These are phyloP conservation scores for Yamadazyma membranifaciens DNA, from an alignment of 1,139 yeast species.

Conservation along the genomic window DNA sequence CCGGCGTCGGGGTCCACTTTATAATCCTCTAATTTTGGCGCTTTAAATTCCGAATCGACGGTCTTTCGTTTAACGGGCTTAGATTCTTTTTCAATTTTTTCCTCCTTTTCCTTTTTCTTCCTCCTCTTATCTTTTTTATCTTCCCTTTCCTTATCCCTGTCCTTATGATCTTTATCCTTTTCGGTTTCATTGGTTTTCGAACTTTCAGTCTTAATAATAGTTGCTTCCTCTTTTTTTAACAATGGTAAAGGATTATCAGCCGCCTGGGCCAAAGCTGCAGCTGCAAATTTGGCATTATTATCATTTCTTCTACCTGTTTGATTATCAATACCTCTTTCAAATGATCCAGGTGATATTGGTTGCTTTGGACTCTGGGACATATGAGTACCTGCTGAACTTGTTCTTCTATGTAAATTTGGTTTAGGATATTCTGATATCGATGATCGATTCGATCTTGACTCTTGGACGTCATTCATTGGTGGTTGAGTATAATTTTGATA, in stretches of 20 bases:
- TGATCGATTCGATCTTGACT: constrained; percentile 13
- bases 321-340: constrained; percentile 37
- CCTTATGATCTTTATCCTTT: constrained; percentile 2
- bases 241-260: constrained; percentile 65
- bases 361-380: constrained; percentile 1
- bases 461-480: background rate
- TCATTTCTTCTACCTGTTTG: constrained; percentile 36
- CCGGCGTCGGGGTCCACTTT: constrained; percentile 80
- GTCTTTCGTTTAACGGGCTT: constrained; percentile 6
- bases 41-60: constrained; percentile 7
- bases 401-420: constrained; percentile 20
- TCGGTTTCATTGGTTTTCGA: background rate
- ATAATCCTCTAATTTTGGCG: constrained; percentile 44
- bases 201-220: background rate
- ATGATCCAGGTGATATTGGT: constrained; percentile 4
- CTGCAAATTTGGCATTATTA: constrained; percentile 60
- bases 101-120: background rate
- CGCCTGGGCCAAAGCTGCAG: constrained; percentile 72
- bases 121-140: background rate
- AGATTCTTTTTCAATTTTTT: background rate
- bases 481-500: background rate
- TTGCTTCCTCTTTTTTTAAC: constrained; percentile 9
- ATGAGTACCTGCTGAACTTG: constrained; percentile 21
- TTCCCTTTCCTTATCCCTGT: background rate
- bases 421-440: constrained; percentile 11